Evolutionary conservation across 1,284 basidiomycete species (phyloP).

Genomic region (Sanghuangporus sanghuang): DNA sequence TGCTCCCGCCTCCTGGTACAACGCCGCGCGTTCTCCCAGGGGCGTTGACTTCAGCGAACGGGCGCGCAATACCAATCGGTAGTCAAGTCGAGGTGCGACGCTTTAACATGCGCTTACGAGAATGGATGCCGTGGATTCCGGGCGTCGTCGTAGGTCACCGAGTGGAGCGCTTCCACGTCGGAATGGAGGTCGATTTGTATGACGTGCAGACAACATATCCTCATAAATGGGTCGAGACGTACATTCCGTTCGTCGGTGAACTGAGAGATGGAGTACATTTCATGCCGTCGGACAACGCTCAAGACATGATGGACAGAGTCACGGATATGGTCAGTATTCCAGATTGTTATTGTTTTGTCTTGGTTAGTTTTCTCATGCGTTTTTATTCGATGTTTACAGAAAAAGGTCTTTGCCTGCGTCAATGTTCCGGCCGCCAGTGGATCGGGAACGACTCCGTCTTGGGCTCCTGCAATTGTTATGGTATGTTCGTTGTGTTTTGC

Average conservation of each 20-base stretch:
- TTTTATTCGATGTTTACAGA: not conserved
- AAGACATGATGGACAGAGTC: constrained; percentile 15
- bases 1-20: constrained; percentile 18
- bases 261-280: constrained; percentile 15
- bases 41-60: not conserved
- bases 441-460: not conserved
- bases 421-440: constrained; percentile 6
- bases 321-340: constrained; percentile 15
- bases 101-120: constrained; percentile 13
- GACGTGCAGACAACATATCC: constrained; percentile 15
- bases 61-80: not conserved
- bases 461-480: constrained; percentile 17
- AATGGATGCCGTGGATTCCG: constrained; percentile 18
- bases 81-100: constrained; percentile 16
- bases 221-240: constrained; percentile 15
- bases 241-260: constrained; percentile 18
- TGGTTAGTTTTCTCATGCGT: not conserved
- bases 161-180: constrained; percentile 17
- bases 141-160: constrained; percentile 14
- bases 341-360: not conserved
- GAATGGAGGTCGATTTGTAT: constrained; percentile 17
- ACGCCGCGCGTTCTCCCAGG: constrained; percentile 16
- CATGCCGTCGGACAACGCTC: constrained; percentile 12
- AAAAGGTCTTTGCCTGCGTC: constrained; percentile 17
- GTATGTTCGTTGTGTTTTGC: constrained; percentile 1